Percentiles rank a stretch among this genome's conserved stretches.
phyloP scores from a whole-genome alignment of 169 alveolate genomes.

The Babesia sp. region DNA sequence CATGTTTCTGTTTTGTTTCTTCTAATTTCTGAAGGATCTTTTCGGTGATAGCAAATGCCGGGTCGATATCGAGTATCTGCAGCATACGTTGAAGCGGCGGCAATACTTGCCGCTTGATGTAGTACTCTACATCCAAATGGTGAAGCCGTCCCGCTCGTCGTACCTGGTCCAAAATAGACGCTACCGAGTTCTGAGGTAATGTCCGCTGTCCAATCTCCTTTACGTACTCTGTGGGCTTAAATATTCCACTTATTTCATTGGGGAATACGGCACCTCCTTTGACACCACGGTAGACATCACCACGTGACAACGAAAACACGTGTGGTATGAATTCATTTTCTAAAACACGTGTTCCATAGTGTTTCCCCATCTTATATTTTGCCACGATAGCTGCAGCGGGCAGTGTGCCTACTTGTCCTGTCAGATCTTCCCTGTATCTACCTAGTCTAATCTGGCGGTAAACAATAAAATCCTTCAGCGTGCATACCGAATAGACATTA shows the following conservation, averaged over 20 bases:
- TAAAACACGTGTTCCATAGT: conserved; percentile 32
- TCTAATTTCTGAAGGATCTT: conserved; percentile 12
- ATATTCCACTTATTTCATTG: conserved; percentile 31
- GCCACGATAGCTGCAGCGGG: conserved; percentile 75
- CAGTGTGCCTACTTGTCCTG: conserved; percentile 51
- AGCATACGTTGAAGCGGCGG: conserved; percentile 69
- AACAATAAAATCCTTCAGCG: conserved; percentile 55
- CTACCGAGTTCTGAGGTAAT: conserved; percentile 7
- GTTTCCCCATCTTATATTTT: conserved; percentile 39
- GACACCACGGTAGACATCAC: conserved; percentile 10
- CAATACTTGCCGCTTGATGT: conserved; percentile 52
- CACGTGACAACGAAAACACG: conserved; percentile 41
- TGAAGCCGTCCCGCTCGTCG: conserved; percentile 28
- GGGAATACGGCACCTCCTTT: conserved; percentile 24
- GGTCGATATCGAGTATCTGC: conserved; percentile 45
- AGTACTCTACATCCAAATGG: conserved; percentile 60
- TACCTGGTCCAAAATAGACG: conserved; percentile 16
- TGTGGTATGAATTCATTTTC: conserved; percentile 70
- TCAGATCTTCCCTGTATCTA: conserved; percentile 57
- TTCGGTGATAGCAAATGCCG: conserved; percentile 15
- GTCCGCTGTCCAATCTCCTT: neutral
- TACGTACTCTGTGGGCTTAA: conserved; percentile 10
- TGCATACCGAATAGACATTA: conserved; percentile 23
- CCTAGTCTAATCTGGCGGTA: conserved; percentile 67
- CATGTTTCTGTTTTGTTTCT: neutral